Conservation (phyloP, 371 early-diverging fungal genomes). For the Zychaea mexicana region DNA sequence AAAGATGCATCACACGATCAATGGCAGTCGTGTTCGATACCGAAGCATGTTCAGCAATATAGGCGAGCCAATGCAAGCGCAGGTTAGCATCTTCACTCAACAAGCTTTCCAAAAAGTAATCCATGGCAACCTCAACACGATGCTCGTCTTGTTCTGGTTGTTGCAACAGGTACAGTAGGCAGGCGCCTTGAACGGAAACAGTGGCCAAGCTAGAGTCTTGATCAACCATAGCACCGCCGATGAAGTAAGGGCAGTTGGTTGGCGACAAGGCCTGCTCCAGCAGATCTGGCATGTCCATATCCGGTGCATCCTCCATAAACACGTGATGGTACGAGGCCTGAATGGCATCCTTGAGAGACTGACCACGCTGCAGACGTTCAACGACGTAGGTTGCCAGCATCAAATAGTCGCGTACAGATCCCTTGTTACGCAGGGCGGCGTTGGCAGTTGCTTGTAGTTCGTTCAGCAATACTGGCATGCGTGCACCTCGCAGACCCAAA, state of each 20-base stretch:
- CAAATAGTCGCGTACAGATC: slow-evolving; percentile 56
- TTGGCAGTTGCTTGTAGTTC: slow-evolving; percentile 38
- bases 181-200: slow-evolving; percentile 63
- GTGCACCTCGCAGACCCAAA: slow-evolving; percentile 56
- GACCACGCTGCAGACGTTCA: slow-evolving; percentile 74
- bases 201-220: slow-evolving; percentile 62
- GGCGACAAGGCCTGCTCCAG: slow-evolving; percentile 33
- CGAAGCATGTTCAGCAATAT: slow-evolving; percentile 38
- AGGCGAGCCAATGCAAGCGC: slow-evolving; percentile 55
- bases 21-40: slow-evolving; percentile 16
- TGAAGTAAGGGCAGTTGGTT: slow-evolving; percentile 57
- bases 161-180: slow-evolving; percentile 49
- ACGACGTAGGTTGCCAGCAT: slow-evolving; percentile 59
- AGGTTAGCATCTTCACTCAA: slow-evolving; percentile 47
- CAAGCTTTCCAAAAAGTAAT: slow-evolving; percentile 59
- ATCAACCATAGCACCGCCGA: slow-evolving; percentile 57
- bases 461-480: slow-evolving; percentile 31
- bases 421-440: slow-evolving; percentile 37
- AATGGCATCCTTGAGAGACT: slow-evolving; percentile 51
- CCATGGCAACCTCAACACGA: slow-evolving; percentile 52
- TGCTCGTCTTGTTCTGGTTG: slow-evolving; percentile 24
- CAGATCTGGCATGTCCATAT: slow-evolving; percentile 13
- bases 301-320: slow-evolving; percentile 34
- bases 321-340: slow-evolving; percentile 59
- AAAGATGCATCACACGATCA: slow-evolving; percentile 31